Evolutionary conservation across 768 basidiomycete species (phyloP).

Genomic region (Boletus patriciae): DNA sequence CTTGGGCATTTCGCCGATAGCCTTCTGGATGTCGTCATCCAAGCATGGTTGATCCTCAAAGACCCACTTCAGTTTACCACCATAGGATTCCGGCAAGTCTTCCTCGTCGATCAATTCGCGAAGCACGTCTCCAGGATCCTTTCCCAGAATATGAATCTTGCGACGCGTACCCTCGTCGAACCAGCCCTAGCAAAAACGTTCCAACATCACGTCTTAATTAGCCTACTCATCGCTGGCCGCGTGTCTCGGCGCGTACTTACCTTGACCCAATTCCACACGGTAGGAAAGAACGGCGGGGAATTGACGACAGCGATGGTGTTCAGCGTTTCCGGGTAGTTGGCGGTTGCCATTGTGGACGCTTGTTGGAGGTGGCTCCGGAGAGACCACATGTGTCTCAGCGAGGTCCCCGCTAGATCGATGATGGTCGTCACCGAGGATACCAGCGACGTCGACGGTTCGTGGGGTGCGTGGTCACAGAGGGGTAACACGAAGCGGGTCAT

Average conservation of each 20-base stretch:
- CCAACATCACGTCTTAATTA: background rate
- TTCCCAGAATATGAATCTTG: constrained; percentile 75
- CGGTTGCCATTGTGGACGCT: constrained; percentile 70
- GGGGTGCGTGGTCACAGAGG: constrained; percentile 62
- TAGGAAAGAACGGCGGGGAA: constrained; percentile 79
- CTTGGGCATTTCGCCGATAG: constrained; percentile 52
- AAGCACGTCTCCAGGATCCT: constrained; percentile 54
- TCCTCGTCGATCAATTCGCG: constrained; percentile 46
- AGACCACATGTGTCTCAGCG: constrained; percentile 65
- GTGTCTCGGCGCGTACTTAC: constrained; percentile 38
- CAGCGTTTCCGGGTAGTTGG: constrained; percentile 81
- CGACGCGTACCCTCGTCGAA: constrained; percentile 77
- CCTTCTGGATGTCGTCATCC: constrained; percentile 52
- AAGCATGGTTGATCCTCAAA: constrained; percentile 67
- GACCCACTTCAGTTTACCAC: constrained; percentile 70
- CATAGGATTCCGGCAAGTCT: constrained; percentile 68
- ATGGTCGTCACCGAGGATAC: constrained; percentile 65
- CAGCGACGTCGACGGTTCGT: constrained; percentile 52
- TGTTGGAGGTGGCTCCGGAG: constrained; percentile 73
- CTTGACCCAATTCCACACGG: constrained; percentile 84
- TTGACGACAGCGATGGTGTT: constrained; percentile 69
- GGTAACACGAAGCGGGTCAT: constrained; percentile 66
- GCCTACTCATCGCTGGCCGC: too few species aligned
- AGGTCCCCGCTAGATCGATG: constrained; percentile 67
- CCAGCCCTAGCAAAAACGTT: constrained; percentile 49